phyloP scores from a whole-genome alignment of 225 moss, liverwort and hornwort genomes.

The Marchantia polymorpha region DNA sequence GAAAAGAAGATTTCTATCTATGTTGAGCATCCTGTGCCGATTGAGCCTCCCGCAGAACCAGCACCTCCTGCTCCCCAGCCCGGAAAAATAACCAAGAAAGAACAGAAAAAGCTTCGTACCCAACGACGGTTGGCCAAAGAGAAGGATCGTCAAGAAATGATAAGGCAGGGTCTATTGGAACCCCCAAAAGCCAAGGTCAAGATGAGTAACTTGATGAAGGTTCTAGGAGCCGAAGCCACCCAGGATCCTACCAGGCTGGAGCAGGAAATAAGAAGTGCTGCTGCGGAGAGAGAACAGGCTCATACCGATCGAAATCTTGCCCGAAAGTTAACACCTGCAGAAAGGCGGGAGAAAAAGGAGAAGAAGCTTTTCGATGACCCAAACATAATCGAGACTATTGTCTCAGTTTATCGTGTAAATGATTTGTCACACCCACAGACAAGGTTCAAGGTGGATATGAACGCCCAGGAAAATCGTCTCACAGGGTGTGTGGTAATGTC shows the following conservation, averaged over 20 bases:
- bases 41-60: slow-evolving; percentile 97
- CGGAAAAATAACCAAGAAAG: slow-evolving; percentile 85
- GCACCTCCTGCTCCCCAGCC: slow-evolving; percentile 89
- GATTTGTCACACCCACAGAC: slow-evolving; percentile 88
- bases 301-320: slow-evolving; percentile 93
- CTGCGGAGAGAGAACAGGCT: slow-evolving; percentile 95
- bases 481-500: slow-evolving; percentile 90
- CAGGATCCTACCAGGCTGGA: slow-evolving; percentile 98
- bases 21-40: slow-evolving; percentile 96
- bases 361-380: slow-evolving; percentile 94
- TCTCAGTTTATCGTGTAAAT: slow-evolving; percentile 78
- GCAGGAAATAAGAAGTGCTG: slow-evolving; percentile 85
- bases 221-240: slow-evolving; percentile 96
- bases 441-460: slow-evolving; percentile 90
- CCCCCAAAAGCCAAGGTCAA: slow-evolving; percentile 97
- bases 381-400: slow-evolving; percentile 72
- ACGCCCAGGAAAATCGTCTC: slow-evolving; percentile 84
- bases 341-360: slow-evolving; percentile 80
- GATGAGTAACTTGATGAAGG: slow-evolving; percentile 99
- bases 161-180: slow-evolving; percentile 93
- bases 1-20: slow-evolving; percentile 50
- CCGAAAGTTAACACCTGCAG: slow-evolving; percentile 93
- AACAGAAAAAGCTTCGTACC: slow-evolving; percentile 93
- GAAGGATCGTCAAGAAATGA: slow-evolving; percentile 99
- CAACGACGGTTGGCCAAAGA: slow-evolving; percentile 96